Percentiles rank a stretch among this genome's conserved stretches.
phyloP scores from a whole-genome alignment of 1,284 basidiomycete genomes.

The Puccinia polysora region DNA sequence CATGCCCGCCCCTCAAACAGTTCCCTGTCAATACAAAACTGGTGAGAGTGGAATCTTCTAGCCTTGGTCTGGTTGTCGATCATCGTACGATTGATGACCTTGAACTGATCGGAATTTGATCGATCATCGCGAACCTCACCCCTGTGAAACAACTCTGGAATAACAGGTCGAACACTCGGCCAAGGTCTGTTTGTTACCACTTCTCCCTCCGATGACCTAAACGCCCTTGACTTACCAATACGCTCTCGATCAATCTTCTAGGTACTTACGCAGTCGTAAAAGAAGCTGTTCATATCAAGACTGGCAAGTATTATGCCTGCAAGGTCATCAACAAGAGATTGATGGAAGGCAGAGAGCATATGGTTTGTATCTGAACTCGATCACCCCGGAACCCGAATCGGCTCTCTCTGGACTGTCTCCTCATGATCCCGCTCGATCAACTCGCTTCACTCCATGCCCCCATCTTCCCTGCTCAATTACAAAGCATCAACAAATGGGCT shows the following conservation, averaged over 20 bases:
- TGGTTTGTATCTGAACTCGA: slow-evolving; percentile 52
- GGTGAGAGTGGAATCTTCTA: not conserved
- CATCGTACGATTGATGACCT: not conserved
- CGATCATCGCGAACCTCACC: not conserved
- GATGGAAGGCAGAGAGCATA: slow-evolving; percentile 65
- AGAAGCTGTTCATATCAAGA: slow-evolving; percentile 93
- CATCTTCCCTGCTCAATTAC: not conserved
- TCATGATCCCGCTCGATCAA: not conserved
- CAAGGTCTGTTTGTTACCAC: slow-evolving; percentile 28
- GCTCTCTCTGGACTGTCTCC: not conserved
- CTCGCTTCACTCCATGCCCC: not conserved
- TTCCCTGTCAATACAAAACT: slow-evolving; percentile 44
- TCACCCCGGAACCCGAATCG: not conserved
- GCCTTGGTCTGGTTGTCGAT: not conserved
- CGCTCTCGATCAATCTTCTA: slow-evolving; percentile 59
- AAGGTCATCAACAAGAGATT: slow-evolving; percentile 93
- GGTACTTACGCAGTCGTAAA: slow-evolving; percentile 88
- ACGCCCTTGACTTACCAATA: not conserved
- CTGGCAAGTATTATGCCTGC: slow-evolving; percentile 78
- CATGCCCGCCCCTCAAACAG: slow-evolving; percentile 39
- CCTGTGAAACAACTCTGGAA: not conserved
- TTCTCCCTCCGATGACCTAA: too few relatives aligned
- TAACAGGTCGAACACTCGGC: slow-evolving; percentile 41
- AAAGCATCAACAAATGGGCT: too few relatives aligned
- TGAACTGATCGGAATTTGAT: not conserved